Evolutionary conservation across 2,329 filamentous ascomycete species (phyloP).

Genomic region (Ophiostoma populinum): DNA sequence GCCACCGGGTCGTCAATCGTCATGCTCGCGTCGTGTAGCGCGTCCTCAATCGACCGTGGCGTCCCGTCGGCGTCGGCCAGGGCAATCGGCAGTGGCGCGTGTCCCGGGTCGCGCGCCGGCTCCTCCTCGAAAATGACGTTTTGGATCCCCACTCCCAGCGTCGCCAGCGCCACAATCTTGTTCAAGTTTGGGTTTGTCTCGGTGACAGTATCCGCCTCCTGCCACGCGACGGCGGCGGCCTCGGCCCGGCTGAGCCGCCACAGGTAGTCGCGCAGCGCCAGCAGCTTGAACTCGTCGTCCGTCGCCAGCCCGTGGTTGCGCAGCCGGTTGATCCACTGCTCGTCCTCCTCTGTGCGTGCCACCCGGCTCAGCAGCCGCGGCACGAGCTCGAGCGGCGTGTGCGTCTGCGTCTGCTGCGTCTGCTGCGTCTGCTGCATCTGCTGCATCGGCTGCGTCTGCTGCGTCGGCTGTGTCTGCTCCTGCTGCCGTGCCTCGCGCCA

Average conservation of each 20-base stretch:
- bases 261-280: constrained; percentile 77
- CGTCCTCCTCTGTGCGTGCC: constrained; percentile 76
- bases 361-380: constrained; percentile 41
- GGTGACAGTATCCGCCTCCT: too few relatives aligned
- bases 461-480: too few relatives aligned
- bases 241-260: constrained; percentile 68
- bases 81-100: too few relatives aligned
- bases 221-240: too few relatives aligned
- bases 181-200: constrained; percentile 44
- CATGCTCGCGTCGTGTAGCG: constrained; percentile 78
- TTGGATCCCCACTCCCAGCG: constrained; percentile 62
- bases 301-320: constrained; percentile 63
- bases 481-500: constrained; percentile 34
- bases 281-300: constrained; percentile 80
- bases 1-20: constrained; percentile 56
- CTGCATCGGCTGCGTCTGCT: too few relatives aligned
- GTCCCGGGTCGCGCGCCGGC: too few relatives aligned
- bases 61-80: too few relatives aligned
- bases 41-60: constrained; percentile 68
- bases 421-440: too few relatives aligned
- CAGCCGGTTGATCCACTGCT: constrained; percentile 76
- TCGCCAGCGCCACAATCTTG: constrained; percentile 56
- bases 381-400: constrained; percentile 22
- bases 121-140: constrained; percentile 86
- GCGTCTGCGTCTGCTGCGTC: too few relatives aligned